Base-by-base conservation (phyloP, 2,329 filamentous ascomycete genomes). In the Xylariaceae sp. region DNA sequence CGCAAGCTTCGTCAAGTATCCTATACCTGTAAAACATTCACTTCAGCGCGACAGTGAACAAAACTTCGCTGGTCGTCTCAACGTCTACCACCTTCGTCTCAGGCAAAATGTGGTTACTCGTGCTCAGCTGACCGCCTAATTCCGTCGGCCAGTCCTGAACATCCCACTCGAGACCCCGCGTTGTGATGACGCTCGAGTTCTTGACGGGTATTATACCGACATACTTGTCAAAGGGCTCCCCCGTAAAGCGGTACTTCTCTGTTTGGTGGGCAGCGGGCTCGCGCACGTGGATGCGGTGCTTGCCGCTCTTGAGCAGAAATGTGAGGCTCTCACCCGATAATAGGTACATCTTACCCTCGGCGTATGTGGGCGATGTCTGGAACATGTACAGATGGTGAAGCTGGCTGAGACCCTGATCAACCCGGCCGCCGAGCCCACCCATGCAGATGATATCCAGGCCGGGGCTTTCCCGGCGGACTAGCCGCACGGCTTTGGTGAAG, bases 391-490 rank as follows among this genome's bases (percentile, higher is more conserved):
- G 73, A 60, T 96, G 87, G 61, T 95, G 88, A 39, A 98, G 75
- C 55, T 95, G 83, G 43, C 88, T 89, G 36, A 98, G 75, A 2
- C 85, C 91, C 62, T 98, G 93, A 64, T 98, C 93, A 13, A 97
- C 86, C 22, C 93, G 82, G 6, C 93, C 93, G 33, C 88, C 89
- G 1, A 97, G 75, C 2, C 90, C 89, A 31, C 91, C 90, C 6
- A 96, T 68, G 29, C 87, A 81, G 11, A 95, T 72, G n/a, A 95
- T 81, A 56, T 91, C 76, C 13, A 31, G 50, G 13, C 48, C 42
- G 4, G 53, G 50, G 9, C 45, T 41, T 16, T 45, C 40, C 9
- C 15, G 40, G 6, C 52, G 59, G 17, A 55, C 50, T 17, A 52
- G 49, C n/a, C 30, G 47, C 17, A 85, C 77, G 54, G 81, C 87